phyloP scores from a whole-genome alignment of 805 yeast genomes.

The Cyberlindnera sargentensis region DNA sequence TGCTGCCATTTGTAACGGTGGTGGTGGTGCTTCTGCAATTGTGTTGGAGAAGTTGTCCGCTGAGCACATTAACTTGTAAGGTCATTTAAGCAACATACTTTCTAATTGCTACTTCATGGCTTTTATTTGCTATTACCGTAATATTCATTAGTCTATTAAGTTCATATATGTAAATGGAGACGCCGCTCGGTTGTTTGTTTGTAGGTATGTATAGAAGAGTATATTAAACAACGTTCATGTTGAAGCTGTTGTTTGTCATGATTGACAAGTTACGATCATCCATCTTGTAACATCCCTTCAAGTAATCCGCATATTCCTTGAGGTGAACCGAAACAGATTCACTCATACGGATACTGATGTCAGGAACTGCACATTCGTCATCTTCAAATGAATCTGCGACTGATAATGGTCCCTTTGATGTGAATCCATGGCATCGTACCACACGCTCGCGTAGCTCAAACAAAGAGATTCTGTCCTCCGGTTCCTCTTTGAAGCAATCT shows the following conservation, averaged over 20 bases:
- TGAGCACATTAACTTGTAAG: constrained; percentile 19
- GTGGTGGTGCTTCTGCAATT: constrained; percentile 97
- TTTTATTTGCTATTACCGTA: too few species aligned
- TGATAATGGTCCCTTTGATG: constrained; percentile 16
- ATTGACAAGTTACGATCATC: constrained; percentile 1
- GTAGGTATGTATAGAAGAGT: background rate
- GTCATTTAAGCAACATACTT: background rate
- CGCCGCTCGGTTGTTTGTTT: too few species aligned
- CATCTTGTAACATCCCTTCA: constrained; percentile 1
- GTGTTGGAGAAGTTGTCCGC: constrained; percentile 63
- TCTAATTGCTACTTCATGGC: background rate
- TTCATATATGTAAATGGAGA: too few species aligned
- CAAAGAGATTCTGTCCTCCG: constrained; percentile 26
- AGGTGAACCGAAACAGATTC: constrained; percentile 1
- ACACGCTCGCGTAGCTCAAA: constrained; percentile 17
- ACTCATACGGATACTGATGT: background rate
- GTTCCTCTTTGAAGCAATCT: constrained; percentile 26
- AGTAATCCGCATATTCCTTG: background rate
- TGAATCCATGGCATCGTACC: constrained; percentile 13
- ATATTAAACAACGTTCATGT: constrained; percentile 10
- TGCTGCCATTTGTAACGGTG: constrained; percentile 98
- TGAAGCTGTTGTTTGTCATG: constrained; percentile 15
- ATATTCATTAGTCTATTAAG: too few species aligned
- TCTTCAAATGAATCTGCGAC: constrained; percentile 3
- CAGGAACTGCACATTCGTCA: constrained; percentile 9